Percentiles rank a stretch among this genome's conserved stretches.
phyloP scores from a whole-genome alignment of 140 eudicot species.

The Cichorium intybus region DNA sequence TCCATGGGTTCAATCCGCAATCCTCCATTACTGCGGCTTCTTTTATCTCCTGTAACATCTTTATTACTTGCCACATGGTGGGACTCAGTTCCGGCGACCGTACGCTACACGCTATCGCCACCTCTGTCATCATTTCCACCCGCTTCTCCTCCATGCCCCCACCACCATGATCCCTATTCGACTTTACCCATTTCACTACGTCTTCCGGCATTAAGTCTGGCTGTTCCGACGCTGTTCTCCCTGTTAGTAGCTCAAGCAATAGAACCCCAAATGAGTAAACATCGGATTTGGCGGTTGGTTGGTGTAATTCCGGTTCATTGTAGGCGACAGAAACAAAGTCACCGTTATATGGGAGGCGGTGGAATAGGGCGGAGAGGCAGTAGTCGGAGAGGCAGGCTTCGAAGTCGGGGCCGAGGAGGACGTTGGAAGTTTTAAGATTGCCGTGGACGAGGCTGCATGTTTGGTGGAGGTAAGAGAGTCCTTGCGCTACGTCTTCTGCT shows the following conservation, averaged over 20 bases:
- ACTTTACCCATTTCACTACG: conserved; percentile 63
- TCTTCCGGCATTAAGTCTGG: conserved; percentile 50
- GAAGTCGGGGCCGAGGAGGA: conserved; percentile 81
- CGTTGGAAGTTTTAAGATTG: conserved; percentile 74
- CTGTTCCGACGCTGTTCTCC: conserved; percentile 56
- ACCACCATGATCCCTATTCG: conserved; percentile 48
- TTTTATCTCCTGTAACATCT: conserved; percentile 80
- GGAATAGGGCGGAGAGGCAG: conserved; percentile 49
- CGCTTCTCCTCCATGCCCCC: conserved; percentile 41
- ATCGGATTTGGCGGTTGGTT: conserved; percentile 55
- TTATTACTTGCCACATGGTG: conserved; percentile 86
- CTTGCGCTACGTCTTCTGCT: conserved; percentile 88
- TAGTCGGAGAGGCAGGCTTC: conserved; percentile 81
- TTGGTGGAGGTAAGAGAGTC: conserved; percentile 80
- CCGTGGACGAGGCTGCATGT: conserved; percentile 78
- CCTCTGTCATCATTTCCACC: conserved; percentile 75
- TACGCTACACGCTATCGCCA: conserved; percentile 67
- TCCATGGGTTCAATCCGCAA: conserved; percentile 32
- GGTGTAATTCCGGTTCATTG: conserved; percentile 55
- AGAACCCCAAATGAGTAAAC: conserved; percentile 78
- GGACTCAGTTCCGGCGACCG: conserved; percentile 76
- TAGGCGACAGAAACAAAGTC: conserved; percentile 30
- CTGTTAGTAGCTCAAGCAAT: conserved; percentile 64
- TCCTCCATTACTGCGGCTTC: conserved; percentile 69
- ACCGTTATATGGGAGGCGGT: conserved; percentile 15